Conservation (phyloP, 2,329 filamentous ascomycete genomes). For the Botrytis porri region DNA sequence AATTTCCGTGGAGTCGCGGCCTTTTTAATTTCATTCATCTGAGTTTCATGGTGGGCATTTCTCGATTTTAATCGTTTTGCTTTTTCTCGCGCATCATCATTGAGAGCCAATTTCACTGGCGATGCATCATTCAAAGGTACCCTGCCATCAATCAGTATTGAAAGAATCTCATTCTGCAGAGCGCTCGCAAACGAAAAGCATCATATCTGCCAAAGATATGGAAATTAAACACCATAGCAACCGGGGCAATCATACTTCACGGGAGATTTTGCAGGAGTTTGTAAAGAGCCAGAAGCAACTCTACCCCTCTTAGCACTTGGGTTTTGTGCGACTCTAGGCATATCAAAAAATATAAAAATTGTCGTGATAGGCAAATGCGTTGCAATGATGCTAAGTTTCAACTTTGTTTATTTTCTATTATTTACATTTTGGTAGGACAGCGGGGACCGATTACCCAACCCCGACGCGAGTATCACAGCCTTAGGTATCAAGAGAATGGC, state of each 20-base stretch:
- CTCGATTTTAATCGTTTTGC: conserved; percentile 82
- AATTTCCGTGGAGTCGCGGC: conserved; percentile 72
- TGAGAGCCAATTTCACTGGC: conserved; percentile 66
- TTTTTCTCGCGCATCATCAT: conserved; percentile 92
- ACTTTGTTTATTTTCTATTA: conserved; percentile 20
- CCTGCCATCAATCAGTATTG: conserved; percentile 45
- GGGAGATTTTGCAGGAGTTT: conserved; percentile 38
- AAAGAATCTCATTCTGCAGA: background rate
- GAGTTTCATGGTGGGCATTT: conserved; percentile 82
- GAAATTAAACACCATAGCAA: conserved; percentile 14
- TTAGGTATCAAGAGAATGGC: background rate
- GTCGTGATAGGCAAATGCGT: background rate
- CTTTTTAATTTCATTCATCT: conserved; percentile 87
- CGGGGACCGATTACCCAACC: background rate
- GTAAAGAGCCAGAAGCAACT: conserved; percentile 41
- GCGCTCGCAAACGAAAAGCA: background rate
- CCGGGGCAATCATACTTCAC: conserved; percentile 35
- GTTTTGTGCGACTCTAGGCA: conserved; percentile 55
- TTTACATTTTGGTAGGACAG: conserved; percentile 12
- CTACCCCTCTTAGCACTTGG: conserved; percentile 42
- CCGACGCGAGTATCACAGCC: background rate
- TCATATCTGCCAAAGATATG: conserved; percentile 10
- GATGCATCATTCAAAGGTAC: conserved; percentile 96
- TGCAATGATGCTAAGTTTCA: background rate
- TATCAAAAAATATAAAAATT: conserved; percentile 32